Base-by-base conservation (phyloP, 371 early-diverging fungal genomes). In the Mortierella sp. region DNA sequence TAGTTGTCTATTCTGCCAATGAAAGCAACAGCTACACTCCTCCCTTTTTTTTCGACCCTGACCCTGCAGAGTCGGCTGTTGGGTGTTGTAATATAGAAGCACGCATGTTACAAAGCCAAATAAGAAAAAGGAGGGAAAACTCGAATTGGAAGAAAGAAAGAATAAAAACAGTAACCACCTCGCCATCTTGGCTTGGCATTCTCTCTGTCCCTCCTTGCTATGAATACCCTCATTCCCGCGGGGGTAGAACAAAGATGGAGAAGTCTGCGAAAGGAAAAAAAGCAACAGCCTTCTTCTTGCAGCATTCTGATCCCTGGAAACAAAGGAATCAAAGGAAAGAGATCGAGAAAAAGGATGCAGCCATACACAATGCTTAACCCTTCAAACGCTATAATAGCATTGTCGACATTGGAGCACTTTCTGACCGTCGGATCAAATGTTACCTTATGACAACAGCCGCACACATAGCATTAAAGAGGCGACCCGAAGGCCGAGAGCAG, bases 401-500 rank as follows among this genome's bases (percentile, higher is more conserved):
- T 54, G 6, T 67, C 40, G 40, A 21, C 67, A 40, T 64, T 37
- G 19, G 67, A 34, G 24, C 9, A 21, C 28, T 26, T 55, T 13
- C 4, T 31, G 31, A 61, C 19, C 19, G 1, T 64, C 67, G 24
- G 67, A 67, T 40, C 67, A 67, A 37, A 67, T 67, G 24, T 24
- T 37, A 64, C 67, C 37, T 31, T 3, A 13, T 26, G 13, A 26
- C 61, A 31, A 34, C 34, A 34, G 31, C 61, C 16, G n/a, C 31
- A 28, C 34, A 28, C 40, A 24, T 1, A 40, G 67, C 67, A 40
- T 67, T 67, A 37, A 64, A 64, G 40, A 37, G 40, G 67, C 67
- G 67, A 67, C 67, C 67, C 67, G 67, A 67, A 67, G 34, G 24
- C 21, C 67, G 43, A 37, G 67, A 67, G 67, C 67, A 67, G 24